A percentile compares a stretch with the other conserved stretches of the same genome.
Conservation (phyloP, 1,284 basidiomycete species). For the Malassezia equina region DNA sequence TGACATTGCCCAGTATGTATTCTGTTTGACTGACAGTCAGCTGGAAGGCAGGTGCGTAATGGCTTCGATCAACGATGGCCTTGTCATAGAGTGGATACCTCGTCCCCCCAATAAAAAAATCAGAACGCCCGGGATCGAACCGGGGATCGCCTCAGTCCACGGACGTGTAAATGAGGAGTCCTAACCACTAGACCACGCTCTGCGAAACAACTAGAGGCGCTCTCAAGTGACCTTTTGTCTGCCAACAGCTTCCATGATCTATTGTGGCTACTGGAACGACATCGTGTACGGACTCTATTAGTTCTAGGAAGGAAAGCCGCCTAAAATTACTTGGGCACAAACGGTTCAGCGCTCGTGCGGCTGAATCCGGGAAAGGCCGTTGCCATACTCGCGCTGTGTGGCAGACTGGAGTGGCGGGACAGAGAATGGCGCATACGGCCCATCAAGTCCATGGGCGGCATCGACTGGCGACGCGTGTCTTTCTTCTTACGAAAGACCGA, state of each 20-base stretch:
- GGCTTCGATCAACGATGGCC: not conserved
- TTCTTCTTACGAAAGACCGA: not conserved
- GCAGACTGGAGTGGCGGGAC: not conserved
- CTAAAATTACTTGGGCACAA: not conserved
- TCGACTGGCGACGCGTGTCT: not conserved
- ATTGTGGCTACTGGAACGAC: too few species aligned
- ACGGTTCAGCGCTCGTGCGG: not conserved
- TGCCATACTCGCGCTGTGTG: not conserved
- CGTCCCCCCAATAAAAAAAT: constrained; percentile 10
- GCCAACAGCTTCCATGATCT: too few species aligned
- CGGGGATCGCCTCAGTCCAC: constrained; percentile 21
- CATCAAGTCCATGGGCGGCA: not conserved
- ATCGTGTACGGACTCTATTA: not conserved
- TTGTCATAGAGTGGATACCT: not conserved
- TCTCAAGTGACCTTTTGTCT: not conserved
- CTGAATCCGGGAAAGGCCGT: not conserved
- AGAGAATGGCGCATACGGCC: not conserved
- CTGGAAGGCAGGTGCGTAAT: constrained; percentile 26
- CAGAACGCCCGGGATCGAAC: constrained; percentile 22
- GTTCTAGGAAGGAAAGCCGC: not conserved
- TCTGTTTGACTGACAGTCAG: constrained; percentile 11
- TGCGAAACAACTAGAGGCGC: not conserved
- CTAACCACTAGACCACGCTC: constrained; percentile 22
- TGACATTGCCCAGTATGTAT: constrained; percentile 33
- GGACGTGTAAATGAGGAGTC: constrained; percentile 19